Evolutionary conservation across 257 asterid genomes (phyloP), one percentile per base, ranked within the genome.

Genomic region (Nicotiana noctiflora): DNA sequence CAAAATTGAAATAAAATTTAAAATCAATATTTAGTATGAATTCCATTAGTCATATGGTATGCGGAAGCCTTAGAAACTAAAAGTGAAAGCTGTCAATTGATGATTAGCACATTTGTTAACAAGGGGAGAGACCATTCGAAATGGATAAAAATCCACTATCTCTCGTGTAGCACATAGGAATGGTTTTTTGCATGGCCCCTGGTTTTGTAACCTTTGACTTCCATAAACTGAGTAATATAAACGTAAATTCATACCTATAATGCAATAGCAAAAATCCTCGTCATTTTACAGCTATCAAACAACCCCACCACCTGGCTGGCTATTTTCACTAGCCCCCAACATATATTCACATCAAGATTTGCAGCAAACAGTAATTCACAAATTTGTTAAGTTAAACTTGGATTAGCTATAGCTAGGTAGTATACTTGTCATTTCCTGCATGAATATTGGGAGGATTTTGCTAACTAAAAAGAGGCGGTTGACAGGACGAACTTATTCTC

Each of bases 191-290:
- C 82, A 27, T 64, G 77, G 85, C 85, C 85, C 85, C 79, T 77
- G 85, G 85, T 82, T 82, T 82, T 65, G 44, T 64, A 59, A 25
- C 68, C 62, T 66, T 77, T 66, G 85, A 82, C 85, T 82, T 72
- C 81, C 81, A 53, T 21, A 40, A 52, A 67, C 81, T 8, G 29
- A 56, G 31, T 77, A 11, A 19, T 46, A 34, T 13, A 46, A 19
- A 4, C 2, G 8, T 52, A 31, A 27, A 57, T 8, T 10, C 46
- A 15, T 14, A 27, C 4, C n/a, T n/a, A n/a, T n/a, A 25, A 61
- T 34, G 25, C 23, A 19, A 34, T 29, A n/a, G 15, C 2, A 7
- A 37, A 59, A 57, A 8, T 60, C 23, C 61, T 23, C 14, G 2
- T 8, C 34, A 8, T 72, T 72, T 23, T 72, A 72, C 44, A 23